A percentile compares a stretch with the other conserved stretches of the same genome.
phyloP scores from a whole-genome alignment of 805 yeast genomes.

The Peterozyma toletana region DNA sequence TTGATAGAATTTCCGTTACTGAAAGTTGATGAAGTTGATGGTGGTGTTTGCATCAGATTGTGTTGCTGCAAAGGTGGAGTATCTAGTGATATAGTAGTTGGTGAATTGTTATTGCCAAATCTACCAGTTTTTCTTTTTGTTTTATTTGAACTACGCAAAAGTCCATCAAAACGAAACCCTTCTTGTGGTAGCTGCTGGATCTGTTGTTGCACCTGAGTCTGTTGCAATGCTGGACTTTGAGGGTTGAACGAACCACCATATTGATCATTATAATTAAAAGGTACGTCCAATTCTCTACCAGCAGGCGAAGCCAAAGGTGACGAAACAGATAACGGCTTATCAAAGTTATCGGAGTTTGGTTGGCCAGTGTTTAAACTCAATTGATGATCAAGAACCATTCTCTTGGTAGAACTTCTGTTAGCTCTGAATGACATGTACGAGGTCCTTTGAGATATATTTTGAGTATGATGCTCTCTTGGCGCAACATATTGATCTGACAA shows the following conservation, averaged over 20 bases:
- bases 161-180: conserved; percentile 36
- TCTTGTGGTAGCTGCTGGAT: conserved; percentile 26
- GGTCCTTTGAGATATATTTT: conserved; percentile 9
- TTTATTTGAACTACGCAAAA: conserved; percentile 29
- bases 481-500: conserved; percentile 8
- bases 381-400: conserved; percentile 3
- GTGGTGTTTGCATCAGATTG: conserved; percentile 11
- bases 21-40: conserved; percentile 7
- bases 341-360: conserved; percentile 2
- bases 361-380: not conserved
- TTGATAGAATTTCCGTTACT: not conserved
- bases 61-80: conserved; percentile 6
- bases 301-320: conserved; percentile 4
- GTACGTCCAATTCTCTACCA: conserved; percentile 1
- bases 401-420: conserved; percentile 9
- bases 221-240: conserved; percentile 9
- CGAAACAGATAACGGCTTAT: not conserved
- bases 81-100: conserved; percentile 11
- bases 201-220: conserved; percentile 11
- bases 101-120: conserved; percentile 5
- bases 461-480: conserved; percentile 1
- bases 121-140: conserved; percentile 23
- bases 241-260: conserved; percentile 10
- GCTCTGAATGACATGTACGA: conserved; percentile 16
- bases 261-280: conserved; percentile 9